phyloP scores from a whole-genome alignment of 495 filamentous ascomycete genomes.

The Talaromyces proteolyticus region DNA sequence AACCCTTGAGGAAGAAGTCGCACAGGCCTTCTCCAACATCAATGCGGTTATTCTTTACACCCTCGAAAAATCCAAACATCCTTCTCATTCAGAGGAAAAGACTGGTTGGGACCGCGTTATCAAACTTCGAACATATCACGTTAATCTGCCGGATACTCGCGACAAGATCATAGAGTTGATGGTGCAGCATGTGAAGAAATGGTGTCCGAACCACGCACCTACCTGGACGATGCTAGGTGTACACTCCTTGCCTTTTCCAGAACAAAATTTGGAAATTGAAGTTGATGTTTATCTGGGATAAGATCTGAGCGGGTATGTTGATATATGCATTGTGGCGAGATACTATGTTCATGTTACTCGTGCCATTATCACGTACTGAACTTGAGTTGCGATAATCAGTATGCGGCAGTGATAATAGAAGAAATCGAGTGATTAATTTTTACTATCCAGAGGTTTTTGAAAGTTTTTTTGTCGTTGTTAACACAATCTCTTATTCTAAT shows the following conservation, averaged over 20 bases:
- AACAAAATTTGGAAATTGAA: conserved; percentile 12
- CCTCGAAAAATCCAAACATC: neutral
- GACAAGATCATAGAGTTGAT: conserved; percentile 8
- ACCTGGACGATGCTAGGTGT: conserved; percentile 11
- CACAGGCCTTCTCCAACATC: conserved; percentile 12
- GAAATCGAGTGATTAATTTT: too few relatives aligned
- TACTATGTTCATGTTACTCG: too few relatives aligned
- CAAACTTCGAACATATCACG: conserved; percentile 10
- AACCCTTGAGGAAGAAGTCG: conserved; percentile 11
- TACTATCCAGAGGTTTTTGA: too few relatives aligned
- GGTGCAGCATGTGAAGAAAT: conserved; percentile 9
- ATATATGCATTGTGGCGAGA: too few relatives aligned
- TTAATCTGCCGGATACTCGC: conserved; percentile 4
- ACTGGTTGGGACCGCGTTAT: conserved; percentile 10
- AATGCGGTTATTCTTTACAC: conserved; percentile 11
- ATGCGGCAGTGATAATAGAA: too few relatives aligned
- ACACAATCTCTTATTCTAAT: too few relatives aligned
- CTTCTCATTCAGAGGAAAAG: neutral
- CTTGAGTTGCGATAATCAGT: too few relatives aligned
- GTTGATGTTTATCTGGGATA: conserved; percentile 8
- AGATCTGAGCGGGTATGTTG: too few relatives aligned
- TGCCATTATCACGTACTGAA: too few relatives aligned
- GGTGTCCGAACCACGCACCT: conserved; percentile 12
- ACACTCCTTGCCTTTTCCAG: conserved; percentile 11
- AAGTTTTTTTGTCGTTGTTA: too few relatives aligned